Evolutionary conservation across 148 eudicot species (phyloP), one percentile per base, ranked within the genome.

Genomic region (Cornus florida): DNA sequence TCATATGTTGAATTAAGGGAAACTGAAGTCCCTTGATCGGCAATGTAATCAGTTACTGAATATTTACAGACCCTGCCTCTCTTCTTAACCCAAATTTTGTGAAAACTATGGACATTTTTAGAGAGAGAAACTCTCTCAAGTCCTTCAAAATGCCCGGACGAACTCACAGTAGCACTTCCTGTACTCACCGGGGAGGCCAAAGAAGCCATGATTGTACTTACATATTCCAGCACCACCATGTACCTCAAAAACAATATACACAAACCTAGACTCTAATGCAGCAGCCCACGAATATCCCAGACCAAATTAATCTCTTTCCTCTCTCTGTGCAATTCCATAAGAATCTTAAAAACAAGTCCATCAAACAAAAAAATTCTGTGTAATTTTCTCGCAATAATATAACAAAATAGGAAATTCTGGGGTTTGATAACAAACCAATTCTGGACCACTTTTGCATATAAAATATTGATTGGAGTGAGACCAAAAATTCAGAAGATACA

Each of bases 101-200:
- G 86, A 78, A 87, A 83, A 87, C 86, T 87, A 76, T 85, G 75
- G 75, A 74, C 81, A 82, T 87, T 85, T 82, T 87, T 88, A 73
- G 86, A 85, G 65, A 80, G 75, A 78, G 91, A 84, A 78, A 86
- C 85, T 82, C 83, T 83, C 65, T 83, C 89, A 66, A 85, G 83
- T 68, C 91, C 88, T 70, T 92, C 93, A 66, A 83, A 87, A 76
- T 86, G 79, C 66, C 87, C 87, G 7, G 93, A 82, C 43, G 91
- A 88, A 82, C 85, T 81, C 41, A 84, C 78, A 67, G 87, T 85
- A 35, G 83, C 83, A 78, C 95, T 89, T 73, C 99, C 99, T 87
- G 92, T 87, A 82, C 89, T 92, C 75, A 86, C 94, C 43, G 90
- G 89, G 90, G 98, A 92, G 94, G 99, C 93, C 89, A 94, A 71